Base-by-base conservation (phyloP, 768 basidiomycete species). In the Crepidotus variabilis region DNA sequence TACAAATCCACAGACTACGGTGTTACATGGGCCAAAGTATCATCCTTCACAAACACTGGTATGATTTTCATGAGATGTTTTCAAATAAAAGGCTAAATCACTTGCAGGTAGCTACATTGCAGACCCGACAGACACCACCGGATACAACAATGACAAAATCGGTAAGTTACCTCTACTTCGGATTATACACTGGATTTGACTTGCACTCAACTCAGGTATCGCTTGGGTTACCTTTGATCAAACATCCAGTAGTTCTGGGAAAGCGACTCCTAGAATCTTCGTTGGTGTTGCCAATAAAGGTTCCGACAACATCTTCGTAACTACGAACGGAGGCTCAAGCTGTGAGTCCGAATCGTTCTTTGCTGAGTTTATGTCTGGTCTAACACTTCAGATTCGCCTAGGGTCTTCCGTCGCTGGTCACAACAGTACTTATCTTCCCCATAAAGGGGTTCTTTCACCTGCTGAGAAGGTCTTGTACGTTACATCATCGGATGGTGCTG, bases 221-320 rank as follows among this genome's bases (percentile, higher is more conserved):
- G 67, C 83, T n/a, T 87, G 80, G 77, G 82, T 87, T 32, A 85
- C 84, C 0, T 86, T 86, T 60, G 84, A 86, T 61, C 70, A 77
- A 45, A 76, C 82, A 6, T 79, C 83, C n/a, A 82, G 83, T 6
- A 69, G 74, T 1, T 71, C 74, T 23, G 83, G 84, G 20, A 66
- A 65, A 6, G 73, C 84, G 0, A 86, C 84, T 13, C 81, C 76
- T 24, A 80, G 84, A 48, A 87, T 88, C 34, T 87, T 87, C 54
- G 84, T 86, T 33, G 86, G 86, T 55, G 85, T 88, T 24, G 84
- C 82, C 0, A 86, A 75, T 60, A 69, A 72, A 32, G 83, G 82
- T 2, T 69, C 80, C 0, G 71, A 71, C 59, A 87, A 83, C 58
- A 67, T 87, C 13, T 87, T 80, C 59, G 76, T 84, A 10, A 74